These are phyloP conservation scores for Cyclotella kingstonii DNA, from an alignment of 108 stramenopile genomes.

Conservation along the genomic window DNA sequence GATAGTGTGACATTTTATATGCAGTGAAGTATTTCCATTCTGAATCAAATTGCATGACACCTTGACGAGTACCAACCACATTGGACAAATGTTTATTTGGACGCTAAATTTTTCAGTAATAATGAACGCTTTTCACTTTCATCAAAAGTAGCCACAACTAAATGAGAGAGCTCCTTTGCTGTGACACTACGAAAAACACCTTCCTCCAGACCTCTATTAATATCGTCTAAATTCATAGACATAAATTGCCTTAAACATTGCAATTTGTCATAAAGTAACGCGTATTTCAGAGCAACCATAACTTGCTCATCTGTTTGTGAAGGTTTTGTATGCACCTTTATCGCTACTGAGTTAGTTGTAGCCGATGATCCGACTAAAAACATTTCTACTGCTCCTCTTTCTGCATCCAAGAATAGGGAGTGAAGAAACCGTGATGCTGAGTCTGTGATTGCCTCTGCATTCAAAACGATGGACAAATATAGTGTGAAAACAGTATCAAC, in stretches of 20 bases:
- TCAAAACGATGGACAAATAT: slow-evolving; percentile 59
- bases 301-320: slow-evolving; percentile 12
- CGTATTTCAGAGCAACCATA: slow-evolving; percentile 25
- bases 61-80: not conserved
- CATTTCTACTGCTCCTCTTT: slow-evolving; percentile 27
- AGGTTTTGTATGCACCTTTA: too few species aligned
- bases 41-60: too few species aligned
- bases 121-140: slow-evolving; percentile 38
- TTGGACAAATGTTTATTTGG: slow-evolving; percentile 13
- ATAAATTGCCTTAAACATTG: slow-evolving; percentile 64
- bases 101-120: slow-evolving; percentile 37
- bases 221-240: slow-evolving; percentile 58
- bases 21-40: too few species aligned
- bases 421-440: slow-evolving; percentile 64
- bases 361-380: slow-evolving; percentile 15
- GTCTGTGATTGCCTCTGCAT: slow-evolving; percentile 50
- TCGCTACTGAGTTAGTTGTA: slow-evolving; percentile 3
- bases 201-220: slow-evolving; percentile 51
- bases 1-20: too few species aligned
- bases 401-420: slow-evolving; percentile 59
- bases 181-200: slow-evolving; percentile 68
- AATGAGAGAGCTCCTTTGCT: slow-evolving; percentile 58
- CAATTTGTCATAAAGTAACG: slow-evolving; percentile 53
- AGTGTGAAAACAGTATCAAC: slow-evolving; percentile 63
- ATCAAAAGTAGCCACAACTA: slow-evolving; percentile 58